Evolutionary conservation across 179 eudicot species (phyloP).

Genomic region (Heliamphora pulchella): DNA sequence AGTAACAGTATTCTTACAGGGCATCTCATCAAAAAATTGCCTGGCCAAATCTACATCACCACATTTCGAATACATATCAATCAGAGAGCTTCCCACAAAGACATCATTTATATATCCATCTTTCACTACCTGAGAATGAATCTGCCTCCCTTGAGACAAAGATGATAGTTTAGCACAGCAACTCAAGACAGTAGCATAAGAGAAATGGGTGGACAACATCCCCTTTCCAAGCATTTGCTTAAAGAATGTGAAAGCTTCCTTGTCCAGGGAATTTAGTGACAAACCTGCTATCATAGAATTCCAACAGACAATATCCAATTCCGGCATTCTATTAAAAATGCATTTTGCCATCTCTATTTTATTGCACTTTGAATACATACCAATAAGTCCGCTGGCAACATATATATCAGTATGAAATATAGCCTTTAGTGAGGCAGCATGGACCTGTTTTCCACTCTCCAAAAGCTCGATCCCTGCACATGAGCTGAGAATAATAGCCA

Average conservation of each 20-base stretch:
- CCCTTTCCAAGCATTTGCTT: slow-evolving; percentile 42
- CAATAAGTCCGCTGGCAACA: slow-evolving; percentile 68
- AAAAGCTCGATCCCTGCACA: slow-evolving; percentile 49
- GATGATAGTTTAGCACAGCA: slow-evolving; percentile 51
- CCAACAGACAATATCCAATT: slow-evolving; percentile 61
- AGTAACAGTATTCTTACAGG: slow-evolving; percentile 36
- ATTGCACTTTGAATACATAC: slow-evolving; percentile 51
- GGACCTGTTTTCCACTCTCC: slow-evolving; percentile 58
- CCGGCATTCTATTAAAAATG: slow-evolving; percentile 41
- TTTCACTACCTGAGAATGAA: slow-evolving; percentile 51
- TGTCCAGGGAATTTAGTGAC: slow-evolving; percentile 34
- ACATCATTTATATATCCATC: slow-evolving; percentile 43
- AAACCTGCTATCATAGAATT: slow-evolving; percentile 69
- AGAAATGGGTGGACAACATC: slow-evolving; percentile 48
- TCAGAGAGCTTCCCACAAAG: slow-evolving; percentile 59
- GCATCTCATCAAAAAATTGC: slow-evolving; percentile 44
- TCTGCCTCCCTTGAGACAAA: slow-evolving; percentile 50
- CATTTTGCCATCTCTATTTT: slow-evolving; percentile 39
- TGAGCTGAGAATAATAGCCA: slow-evolving; percentile 54
- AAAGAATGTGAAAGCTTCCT: slow-evolving; percentile 50
- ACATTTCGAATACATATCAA: slow-evolving; percentile 68
- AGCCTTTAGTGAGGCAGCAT: slow-evolving; percentile 45
- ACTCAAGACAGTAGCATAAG: slow-evolving; percentile 53
- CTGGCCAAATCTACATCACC: slow-evolving; percentile 50
- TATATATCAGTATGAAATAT: slow-evolving; percentile 32